phyloP scores from a whole-genome alignment of 768 basidiomycete species.

The Mycena rebaudengoi region DNA sequence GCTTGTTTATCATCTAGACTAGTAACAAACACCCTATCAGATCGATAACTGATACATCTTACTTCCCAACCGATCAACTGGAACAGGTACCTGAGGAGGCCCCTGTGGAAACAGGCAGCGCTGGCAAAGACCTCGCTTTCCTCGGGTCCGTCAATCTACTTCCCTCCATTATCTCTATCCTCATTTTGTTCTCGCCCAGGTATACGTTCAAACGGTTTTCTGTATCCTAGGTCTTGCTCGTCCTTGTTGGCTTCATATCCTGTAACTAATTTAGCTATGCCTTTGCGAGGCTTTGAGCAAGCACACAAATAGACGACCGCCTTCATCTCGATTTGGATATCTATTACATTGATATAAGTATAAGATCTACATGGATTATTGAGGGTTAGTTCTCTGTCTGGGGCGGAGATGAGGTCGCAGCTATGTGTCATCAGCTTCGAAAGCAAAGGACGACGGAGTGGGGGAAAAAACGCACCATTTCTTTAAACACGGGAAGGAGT shows the following conservation, averaged over 20 bases:
- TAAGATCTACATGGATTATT: slow-evolving; percentile 1
- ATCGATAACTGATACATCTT: slow-evolving; percentile 96
- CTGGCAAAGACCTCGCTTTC: slow-evolving; percentile 70
- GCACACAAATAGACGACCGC: slow-evolving; percentile 4
- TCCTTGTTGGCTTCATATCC: too few relatives aligned
- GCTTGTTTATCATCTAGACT: background rate
- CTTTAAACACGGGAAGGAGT: slow-evolving; percentile 88
- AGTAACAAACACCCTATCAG: slow-evolving; percentile 30
- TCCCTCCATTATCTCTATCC: background rate
- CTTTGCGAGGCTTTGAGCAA: too few relatives aligned
- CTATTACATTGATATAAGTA: slow-evolving; percentile 1
- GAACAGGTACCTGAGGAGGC: slow-evolving; percentile 72
- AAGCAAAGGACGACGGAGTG: background rate
- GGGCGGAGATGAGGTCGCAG: slow-evolving; percentile 24
- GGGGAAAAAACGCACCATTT: slow-evolving; percentile 71
- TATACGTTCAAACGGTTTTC: slow-evolving; percentile 85
- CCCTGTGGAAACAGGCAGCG: slow-evolving; percentile 44
- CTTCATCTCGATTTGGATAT: slow-evolving; percentile 6
- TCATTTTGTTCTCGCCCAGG: slow-evolving; percentile 44
- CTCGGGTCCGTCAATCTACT: slow-evolving; percentile 55
- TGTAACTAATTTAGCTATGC: too few relatives aligned
- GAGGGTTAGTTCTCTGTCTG: slow-evolving; percentile 18
- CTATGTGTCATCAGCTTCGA: background rate
- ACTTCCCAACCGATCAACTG: slow-evolving; percentile 95
- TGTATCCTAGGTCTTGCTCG: slow-evolving; percentile 51